Conservation (phyloP, 371 early-diverging fungal species). For the Apophysomyces elegans region DNA sequence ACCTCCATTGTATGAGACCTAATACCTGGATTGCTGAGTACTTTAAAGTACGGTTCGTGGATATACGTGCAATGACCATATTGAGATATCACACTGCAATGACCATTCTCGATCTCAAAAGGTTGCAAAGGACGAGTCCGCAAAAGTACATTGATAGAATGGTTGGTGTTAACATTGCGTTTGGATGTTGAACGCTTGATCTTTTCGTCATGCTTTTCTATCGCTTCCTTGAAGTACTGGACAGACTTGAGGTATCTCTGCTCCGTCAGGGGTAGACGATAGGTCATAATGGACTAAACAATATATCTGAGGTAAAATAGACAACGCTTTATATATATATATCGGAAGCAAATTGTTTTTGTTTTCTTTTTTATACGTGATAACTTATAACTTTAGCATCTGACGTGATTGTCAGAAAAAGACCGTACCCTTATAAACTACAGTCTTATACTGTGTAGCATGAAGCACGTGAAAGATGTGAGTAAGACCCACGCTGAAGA, state of each 20-base stretch:
- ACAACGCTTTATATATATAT: not conserved
- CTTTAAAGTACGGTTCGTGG: conserved; percentile 9
- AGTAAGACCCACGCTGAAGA: not conserved
- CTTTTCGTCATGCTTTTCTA: conserved; percentile 8
- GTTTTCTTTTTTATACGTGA: not conserved
- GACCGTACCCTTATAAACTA: not conserved
- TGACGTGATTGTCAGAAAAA: not conserved
- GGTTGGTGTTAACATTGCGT: not conserved
- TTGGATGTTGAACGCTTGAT: conserved; percentile 1
- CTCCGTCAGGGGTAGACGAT: not conserved
- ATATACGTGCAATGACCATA: conserved; percentile 4
- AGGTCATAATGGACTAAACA: not conserved
- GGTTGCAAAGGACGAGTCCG: conserved; percentile 7
- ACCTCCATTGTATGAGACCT: conserved; percentile 7
- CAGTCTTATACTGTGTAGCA: not conserved
- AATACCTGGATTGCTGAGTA: conserved; percentile 9
- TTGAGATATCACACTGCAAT: conserved; percentile 8
- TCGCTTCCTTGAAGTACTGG: conserved; percentile 4
- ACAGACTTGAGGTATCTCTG: conserved; percentile 5
- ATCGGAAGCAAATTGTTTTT: not conserved
- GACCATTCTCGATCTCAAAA: conserved; percentile 3
- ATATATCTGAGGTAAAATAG: not conserved
- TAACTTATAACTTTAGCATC: not conserved
- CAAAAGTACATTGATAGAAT: conserved; percentile 2
- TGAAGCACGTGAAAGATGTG: not conserved